These are phyloP conservation scores for Phytophthora podocarpi DNA, from an alignment of 352 stramenopile species.

Conservation along the genomic window DNA sequence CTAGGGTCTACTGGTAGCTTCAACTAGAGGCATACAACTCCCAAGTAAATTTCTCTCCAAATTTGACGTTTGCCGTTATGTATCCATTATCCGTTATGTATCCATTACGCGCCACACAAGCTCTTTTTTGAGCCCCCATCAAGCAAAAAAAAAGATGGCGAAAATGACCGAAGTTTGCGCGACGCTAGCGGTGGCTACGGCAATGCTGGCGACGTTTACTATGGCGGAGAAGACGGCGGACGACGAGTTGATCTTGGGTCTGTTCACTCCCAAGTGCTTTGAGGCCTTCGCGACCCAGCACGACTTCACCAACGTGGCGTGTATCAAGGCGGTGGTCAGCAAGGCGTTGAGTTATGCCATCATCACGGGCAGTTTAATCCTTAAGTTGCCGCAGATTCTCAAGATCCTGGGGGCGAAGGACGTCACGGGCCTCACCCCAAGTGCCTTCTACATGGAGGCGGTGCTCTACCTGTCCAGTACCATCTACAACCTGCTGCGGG, in stretches of 20 bases:
- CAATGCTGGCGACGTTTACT: constrained; percentile 13
- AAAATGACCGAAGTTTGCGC: constrained; percentile 20
- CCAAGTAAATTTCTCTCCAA: background rate
- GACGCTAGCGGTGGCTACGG: constrained; percentile 12
- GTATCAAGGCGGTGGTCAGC: constrained; percentile 84
- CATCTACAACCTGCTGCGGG: constrained; percentile 84
- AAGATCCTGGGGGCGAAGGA: constrained; percentile 85
- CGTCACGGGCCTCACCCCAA: constrained; percentile 83
- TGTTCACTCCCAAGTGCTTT: constrained; percentile 82
- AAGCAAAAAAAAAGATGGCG: constrained; percentile 11
- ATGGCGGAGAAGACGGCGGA: constrained; percentile 22
- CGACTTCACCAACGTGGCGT: constrained; percentile 83
- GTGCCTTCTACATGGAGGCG: constrained; percentile 91
- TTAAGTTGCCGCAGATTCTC: constrained; percentile 91
- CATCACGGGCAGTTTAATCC: constrained; percentile 83
- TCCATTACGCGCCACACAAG: constrained; percentile 1
- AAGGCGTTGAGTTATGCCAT: constrained; percentile 89
- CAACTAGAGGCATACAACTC: constrained; percentile 18
- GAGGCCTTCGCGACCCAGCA: constrained; percentile 81
- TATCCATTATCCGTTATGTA: constrained; percentile 5
- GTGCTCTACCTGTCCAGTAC: constrained; percentile 83
- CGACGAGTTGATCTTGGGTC: constrained; percentile 64
- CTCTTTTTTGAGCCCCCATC: background rate
- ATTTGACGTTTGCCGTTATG: background rate
- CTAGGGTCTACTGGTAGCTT: no score